Percentiles rank a stretch among this genome's conserved stretches.
Evolutionary conservation across 257 asterid genomes (phyloP).

Genomic region (Solanum bukasovii): DNA sequence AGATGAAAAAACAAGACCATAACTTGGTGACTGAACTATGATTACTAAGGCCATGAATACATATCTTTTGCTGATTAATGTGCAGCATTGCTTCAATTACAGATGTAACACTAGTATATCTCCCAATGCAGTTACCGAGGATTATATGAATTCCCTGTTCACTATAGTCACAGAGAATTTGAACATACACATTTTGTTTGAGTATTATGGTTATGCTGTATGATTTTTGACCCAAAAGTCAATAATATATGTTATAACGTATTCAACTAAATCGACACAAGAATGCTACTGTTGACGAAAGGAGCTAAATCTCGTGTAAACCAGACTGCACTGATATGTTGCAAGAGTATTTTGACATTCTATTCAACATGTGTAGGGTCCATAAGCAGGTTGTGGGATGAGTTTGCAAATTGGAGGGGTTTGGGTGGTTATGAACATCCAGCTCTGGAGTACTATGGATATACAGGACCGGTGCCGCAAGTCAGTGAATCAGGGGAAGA

Average conservation of each 20-base stretch:
- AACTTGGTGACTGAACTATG: not conserved
- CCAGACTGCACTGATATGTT: not conserved
- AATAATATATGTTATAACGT: not conserved
- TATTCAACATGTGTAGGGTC: constrained; percentile 20
- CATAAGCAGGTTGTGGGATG: constrained; percentile 33
- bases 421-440: constrained; percentile 50
- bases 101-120: not conserved
- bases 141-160: not conserved
- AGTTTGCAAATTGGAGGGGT: constrained; percentile 33
- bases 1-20: not conserved
- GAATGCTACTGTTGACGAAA: not conserved
- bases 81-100: not conserved
- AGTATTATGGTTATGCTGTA: not conserved
- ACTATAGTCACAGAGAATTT: not conserved
- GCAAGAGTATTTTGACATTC: not conserved
- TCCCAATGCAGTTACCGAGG: not conserved
- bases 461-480: constrained; percentile 12
- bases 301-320: not conserved
- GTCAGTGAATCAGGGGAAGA: not conserved
- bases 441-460: constrained; percentile 25
- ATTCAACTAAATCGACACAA: not conserved
- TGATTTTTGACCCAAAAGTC: not conserved
- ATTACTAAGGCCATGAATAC: not conserved
- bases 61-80: not conserved
- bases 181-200: not conserved